Evolutionary conservation across 306 rosid genomes (phyloP), one percentile per base, ranked within the genome.

Genomic region (Parietaria judaica): DNA sequence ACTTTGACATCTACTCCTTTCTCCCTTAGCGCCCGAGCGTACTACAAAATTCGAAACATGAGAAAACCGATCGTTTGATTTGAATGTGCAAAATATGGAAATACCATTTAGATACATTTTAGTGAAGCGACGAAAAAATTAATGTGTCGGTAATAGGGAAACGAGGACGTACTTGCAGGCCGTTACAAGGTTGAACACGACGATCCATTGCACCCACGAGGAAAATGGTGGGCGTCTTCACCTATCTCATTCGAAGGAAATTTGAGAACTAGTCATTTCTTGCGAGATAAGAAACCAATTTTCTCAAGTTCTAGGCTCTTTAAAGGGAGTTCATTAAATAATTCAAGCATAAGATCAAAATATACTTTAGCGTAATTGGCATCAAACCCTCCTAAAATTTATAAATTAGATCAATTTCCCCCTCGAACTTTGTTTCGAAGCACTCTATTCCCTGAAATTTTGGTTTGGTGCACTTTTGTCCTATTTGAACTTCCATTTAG

Each of bases 161-260:
- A 61, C 53, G 50, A 70, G 12, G 47, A 74, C 86, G 70, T 79
- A 86, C 87, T 73, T 86, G 95, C 72, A 86, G 69, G 36, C 90
- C 95, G 17, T 79, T 83, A 43, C 63, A 71, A 65, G 54, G 70
- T 61, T 86, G 84, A 77, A 86, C 90, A 11, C 95, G 95, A 58
- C 77, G 72, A 83, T 90, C 97, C 73, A 76, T 73, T 11, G 94
- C 86, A 52, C 95, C 97, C 70, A 90, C 56, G 53, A 90, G 82
- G 71, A 90, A 84, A 70, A 90, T 73, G 54, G 80, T 90, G 60
- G 94, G 94, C 35, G 95, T 66, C 76, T 84, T 89, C 54, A 82
- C 97, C 97, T 89, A 78, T 68, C 70, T 52, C 76, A 43, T 53
- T 61, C 12, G 72, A 66, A 61, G 49, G 61, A 41, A 41, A 50